Conservation (phyloP, 768 basidiomycete genomes). For the Lactarius tabidus region DNA sequence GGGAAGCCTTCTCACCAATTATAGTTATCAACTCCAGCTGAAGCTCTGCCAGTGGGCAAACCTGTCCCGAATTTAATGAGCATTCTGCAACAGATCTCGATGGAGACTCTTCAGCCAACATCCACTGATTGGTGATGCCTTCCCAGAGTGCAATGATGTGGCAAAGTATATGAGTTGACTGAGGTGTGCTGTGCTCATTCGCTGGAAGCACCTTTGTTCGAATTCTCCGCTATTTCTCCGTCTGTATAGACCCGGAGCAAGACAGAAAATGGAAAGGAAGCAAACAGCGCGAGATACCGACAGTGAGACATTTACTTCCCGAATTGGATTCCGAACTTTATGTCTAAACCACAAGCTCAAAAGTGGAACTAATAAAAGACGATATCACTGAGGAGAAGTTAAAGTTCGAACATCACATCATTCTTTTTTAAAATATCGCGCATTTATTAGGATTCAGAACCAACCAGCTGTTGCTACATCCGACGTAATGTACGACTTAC, state of each 20-base stretch:
- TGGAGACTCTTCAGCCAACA: not conserved
- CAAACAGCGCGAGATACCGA: not conserved
- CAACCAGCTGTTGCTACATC: not conserved
- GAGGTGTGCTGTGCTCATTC: not conserved
- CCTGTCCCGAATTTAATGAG: not conserved
- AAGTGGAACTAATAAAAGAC: not conserved
- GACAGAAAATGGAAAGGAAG: constrained; percentile 3
- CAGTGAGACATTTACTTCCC: not conserved
- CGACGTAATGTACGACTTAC: not conserved
- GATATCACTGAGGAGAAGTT: not conserved
- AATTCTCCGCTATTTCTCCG: not conserved
- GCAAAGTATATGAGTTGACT: not conserved
- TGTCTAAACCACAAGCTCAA: not conserved
- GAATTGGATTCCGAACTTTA: not conserved
- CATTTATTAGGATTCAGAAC: not conserved
- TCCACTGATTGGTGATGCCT: not conserved
- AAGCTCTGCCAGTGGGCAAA: not conserved
- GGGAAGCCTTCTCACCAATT: constrained; percentile 6
- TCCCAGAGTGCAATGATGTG: not conserved
- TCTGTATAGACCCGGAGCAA: constrained; percentile 7
- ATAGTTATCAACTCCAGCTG: not conserved
- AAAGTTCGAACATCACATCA: not conserved
- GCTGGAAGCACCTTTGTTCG: not conserved
- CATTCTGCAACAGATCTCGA: not conserved
- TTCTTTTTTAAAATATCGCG: not conserved